A percentile compares a stretch with the other conserved stretches of the same genome.
Evolutionary conservation across 371 early-diverging fungal species (phyloP).

Genomic region (Capniomyces stellatus): DNA sequence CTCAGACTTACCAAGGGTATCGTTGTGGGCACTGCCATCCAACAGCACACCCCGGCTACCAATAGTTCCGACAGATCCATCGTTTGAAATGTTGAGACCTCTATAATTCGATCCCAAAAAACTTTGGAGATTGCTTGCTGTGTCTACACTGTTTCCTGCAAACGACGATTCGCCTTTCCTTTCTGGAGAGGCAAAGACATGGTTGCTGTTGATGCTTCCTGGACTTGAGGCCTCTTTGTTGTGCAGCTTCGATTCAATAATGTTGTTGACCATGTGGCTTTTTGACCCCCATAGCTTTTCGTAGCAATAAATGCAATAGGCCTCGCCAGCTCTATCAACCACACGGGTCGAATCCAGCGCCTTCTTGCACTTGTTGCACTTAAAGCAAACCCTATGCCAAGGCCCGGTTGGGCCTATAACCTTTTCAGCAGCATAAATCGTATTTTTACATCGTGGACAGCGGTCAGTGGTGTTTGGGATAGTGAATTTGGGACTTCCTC

Average conservation of each 20-base stretch:
- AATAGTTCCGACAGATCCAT: too few species aligned
- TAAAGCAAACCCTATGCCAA: slow-evolving; percentile 29
- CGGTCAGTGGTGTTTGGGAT: slow-evolving; percentile 20
- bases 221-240: background rate
- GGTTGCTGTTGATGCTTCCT: background rate
- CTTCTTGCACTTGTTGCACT: slow-evolving; percentile 27
- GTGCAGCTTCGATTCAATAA: background rate
- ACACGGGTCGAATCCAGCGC: slow-evolving; percentile 23
- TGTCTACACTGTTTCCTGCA: too few species aligned
- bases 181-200: too few species aligned
- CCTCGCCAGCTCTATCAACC: slow-evolving; percentile 28
- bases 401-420: slow-evolving; percentile 25
- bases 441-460: slow-evolving; percentile 35
- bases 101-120: too few species aligned
- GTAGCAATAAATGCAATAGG: slow-evolving; percentile 27
- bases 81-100: too few species aligned
- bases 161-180: too few species aligned
- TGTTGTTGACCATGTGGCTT: slow-evolving; percentile 18
- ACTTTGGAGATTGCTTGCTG: too few species aligned
- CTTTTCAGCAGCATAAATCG: slow-evolving; percentile 36
- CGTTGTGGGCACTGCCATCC: too few species aligned
- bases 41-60: too few species aligned
- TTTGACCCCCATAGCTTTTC: slow-evolving; percentile 27
- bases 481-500: slow-evolving; percentile 10
- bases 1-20: too few species aligned